phyloP scores from a whole-genome alignment of 2,329 filamentous ascomycete species.

The Botrytis porri region DNA sequence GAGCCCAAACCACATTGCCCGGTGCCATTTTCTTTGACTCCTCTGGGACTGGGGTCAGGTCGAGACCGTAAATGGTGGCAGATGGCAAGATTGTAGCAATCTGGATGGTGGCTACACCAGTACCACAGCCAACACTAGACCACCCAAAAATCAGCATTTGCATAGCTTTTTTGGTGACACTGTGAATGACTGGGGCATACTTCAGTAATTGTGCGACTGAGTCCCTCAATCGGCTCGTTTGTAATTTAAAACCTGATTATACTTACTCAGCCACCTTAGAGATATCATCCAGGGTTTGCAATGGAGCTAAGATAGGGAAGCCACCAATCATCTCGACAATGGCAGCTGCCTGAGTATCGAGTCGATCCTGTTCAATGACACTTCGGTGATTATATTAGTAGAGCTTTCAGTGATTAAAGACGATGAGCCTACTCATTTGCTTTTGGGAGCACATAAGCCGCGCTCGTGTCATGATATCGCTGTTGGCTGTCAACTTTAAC shows the following conservation, averaged over 20 bases:
- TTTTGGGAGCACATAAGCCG: constrained; percentile 17
- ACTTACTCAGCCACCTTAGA: constrained; percentile 13
- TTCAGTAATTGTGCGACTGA: neutral
- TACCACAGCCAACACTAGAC: constrained; percentile 9
- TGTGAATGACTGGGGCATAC: neutral
- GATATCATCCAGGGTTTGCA: neutral
- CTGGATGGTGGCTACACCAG: constrained; percentile 11
- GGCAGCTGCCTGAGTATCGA: constrained; percentile 16
- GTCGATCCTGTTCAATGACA: constrained; percentile 12
- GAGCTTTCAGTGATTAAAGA: neutral
- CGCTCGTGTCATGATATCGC: constrained; percentile 10
- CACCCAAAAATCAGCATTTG: neutral
- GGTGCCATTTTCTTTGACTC: neutral
- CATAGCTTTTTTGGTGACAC: neutral
- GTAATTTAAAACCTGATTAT: neutral
- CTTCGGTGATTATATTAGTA: neutral
- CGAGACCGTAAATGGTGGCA: constrained; percentile 13
- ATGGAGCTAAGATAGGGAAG: constrained; percentile 7
- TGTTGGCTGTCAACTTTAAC: neutral
- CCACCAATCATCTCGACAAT: constrained; percentile 19
- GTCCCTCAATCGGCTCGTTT: neutral
- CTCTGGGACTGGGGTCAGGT: constrained; percentile 10
- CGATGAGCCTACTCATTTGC: constrained; percentile 14
- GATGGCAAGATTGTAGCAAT: constrained; percentile 14
- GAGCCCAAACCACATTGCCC: constrained; percentile 9